Conservation (phyloP, 23 red algal species). For the Gracilaria caudata region DNA sequence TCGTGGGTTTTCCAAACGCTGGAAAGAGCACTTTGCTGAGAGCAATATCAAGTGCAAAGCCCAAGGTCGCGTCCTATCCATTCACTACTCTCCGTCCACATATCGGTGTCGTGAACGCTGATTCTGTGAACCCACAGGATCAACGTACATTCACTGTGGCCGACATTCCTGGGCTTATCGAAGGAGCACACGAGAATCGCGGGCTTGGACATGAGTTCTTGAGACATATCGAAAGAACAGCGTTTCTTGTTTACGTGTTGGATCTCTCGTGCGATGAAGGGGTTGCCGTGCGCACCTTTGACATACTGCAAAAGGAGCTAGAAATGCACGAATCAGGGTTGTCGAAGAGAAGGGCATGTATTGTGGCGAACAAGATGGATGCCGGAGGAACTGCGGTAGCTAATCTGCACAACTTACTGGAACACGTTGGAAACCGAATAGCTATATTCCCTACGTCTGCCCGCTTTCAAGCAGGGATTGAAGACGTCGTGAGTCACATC, state of each 20-base stretch:
- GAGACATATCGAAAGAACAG: conserved; percentile 86
- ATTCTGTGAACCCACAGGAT: conserved; percentile 17
- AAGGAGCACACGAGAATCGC: conserved; percentile 75
- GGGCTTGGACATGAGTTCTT: conserved; percentile 89
- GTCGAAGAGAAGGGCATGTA: conserved; percentile 42
- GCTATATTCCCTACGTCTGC: conserved; percentile 66
- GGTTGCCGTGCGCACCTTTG: conserved; percentile 35
- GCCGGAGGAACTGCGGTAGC: conserved; percentile 12
- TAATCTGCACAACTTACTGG: conserved; percentile 7
- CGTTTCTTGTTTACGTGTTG: conserved; percentile 78
- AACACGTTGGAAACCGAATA: conserved; percentile 15
- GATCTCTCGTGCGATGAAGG: conserved; percentile 63
- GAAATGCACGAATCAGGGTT: conserved; percentile 72
- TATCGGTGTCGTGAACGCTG: conserved; percentile 73
- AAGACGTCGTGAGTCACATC: conserved; percentile 35
- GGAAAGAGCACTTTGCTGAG: conserved; percentile 85
- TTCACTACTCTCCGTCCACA: conserved; percentile 89
- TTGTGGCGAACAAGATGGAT: conserved; percentile 94
- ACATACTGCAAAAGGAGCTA: conserved; percentile 75
- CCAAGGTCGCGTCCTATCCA: conserved; percentile 83
- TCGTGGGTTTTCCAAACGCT: conserved; percentile 93
- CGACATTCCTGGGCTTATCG: conserved; percentile 90
- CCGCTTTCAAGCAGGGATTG: conserved; percentile 21
- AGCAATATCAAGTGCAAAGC: conserved; percentile 74
- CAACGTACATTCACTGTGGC: conserved; percentile 67